phyloP scores from a whole-genome alignment of 306 rosid genomes.

The Datisca glomerata region DNA sequence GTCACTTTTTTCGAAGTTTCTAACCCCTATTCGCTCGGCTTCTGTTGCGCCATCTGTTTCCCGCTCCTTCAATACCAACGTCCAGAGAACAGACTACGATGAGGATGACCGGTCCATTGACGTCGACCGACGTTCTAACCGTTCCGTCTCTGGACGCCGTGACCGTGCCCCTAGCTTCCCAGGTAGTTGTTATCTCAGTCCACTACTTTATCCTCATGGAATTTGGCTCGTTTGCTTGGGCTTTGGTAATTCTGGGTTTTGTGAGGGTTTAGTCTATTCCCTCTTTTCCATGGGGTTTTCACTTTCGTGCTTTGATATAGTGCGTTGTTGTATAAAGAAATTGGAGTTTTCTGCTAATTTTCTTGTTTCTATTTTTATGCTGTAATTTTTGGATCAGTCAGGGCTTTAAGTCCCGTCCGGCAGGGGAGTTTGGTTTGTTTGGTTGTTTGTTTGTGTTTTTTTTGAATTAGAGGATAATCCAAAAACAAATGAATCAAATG shows the following conservation, averaged over 20 bases:
- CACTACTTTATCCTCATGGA: too few relatives aligned
- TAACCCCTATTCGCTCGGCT: constrained; percentile 17
- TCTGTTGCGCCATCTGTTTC: constrained; percentile 16
- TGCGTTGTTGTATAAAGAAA: too few relatives aligned
- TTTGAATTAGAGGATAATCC: too few relatives aligned
- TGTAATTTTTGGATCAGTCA: background rate
- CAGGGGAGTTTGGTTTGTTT: too few relatives aligned
- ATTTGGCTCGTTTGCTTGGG: too few relatives aligned
- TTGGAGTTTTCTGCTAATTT: too few relatives aligned
- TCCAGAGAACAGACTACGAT: constrained; percentile 18
- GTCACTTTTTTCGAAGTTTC: constrained; percentile 9
- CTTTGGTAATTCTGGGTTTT: background rate
- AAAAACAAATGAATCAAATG: too few relatives aligned
- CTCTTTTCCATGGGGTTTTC: too few relatives aligned
- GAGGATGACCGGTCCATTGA: constrained; percentile 10
- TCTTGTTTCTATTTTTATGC: too few relatives aligned
- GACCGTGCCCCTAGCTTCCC: constrained; percentile 12
- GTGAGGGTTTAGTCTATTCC: background rate
- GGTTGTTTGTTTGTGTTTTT: too few relatives aligned
- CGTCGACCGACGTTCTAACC: constrained; percentile 11
- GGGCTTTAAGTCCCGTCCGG: too few relatives aligned
- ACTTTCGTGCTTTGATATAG: too few relatives aligned
- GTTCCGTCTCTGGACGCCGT: constrained; percentile 20
- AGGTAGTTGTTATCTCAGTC: constrained; percentile 12
- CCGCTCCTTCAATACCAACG: constrained; percentile 33